Conservation (phyloP, 1,139 yeast genomes). For the Magnusiomyces suaveolens region DNA sequence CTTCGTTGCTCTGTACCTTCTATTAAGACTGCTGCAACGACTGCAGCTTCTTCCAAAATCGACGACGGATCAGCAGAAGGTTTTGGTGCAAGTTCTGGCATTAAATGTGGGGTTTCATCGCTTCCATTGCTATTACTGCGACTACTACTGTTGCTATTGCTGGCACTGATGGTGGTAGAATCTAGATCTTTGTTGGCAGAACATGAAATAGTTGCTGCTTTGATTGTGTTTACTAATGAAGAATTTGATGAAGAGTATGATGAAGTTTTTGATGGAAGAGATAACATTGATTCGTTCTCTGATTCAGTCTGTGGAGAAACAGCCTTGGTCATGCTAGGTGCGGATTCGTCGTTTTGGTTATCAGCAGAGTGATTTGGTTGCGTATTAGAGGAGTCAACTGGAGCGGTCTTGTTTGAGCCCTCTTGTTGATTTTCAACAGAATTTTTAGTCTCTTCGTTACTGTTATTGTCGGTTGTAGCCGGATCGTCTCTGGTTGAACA, state of each 20-base stretch:
- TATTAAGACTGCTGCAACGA: slow-evolving; percentile 18
- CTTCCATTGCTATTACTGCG: not conserved
- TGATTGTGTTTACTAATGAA: not conserved
- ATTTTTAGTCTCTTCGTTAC: not conserved
- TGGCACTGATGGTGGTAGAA: not conserved
- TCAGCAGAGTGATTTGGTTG: not conserved
- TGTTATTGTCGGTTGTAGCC: not conserved
- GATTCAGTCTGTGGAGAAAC: not conserved
- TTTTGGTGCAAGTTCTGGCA: not conserved
- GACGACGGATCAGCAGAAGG: slow-evolving; percentile 5
- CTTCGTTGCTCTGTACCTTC: slow-evolving; percentile 9
- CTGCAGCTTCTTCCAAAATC: slow-evolving; percentile 18
- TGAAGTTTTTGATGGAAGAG: not conserved
- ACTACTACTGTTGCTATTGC: not conserved
- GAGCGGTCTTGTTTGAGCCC: too few relatives aligned
- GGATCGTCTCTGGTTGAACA: not conserved
- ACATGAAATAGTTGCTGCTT: not conserved
- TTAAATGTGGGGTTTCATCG: not conserved
- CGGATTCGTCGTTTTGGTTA: not conserved
- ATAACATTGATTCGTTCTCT: not conserved
- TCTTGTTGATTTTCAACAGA: not conserved
- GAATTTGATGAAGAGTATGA: not conserved
- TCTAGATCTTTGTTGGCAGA: not conserved
- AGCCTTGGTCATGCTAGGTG: not conserved
- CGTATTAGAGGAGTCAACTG: too few relatives aligned